Percentiles rank a stretch among this genome's conserved stretches.
phyloP scores from a whole-genome alignment of 2,329 filamentous ascomycete species.

The Botrytis deweyae region DNA sequence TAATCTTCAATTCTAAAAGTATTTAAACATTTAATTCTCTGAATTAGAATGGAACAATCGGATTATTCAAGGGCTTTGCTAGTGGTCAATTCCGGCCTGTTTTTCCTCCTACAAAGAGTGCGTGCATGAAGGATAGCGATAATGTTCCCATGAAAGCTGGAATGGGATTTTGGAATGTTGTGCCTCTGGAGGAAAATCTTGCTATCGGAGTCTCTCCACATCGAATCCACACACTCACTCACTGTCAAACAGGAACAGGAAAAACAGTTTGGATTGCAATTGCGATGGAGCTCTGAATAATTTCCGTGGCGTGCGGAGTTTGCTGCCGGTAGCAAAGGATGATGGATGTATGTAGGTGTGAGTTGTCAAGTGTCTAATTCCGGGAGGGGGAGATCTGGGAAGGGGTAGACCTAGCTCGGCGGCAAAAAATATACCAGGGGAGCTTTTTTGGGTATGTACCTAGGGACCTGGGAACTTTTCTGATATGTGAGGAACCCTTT shows the following conservation, averaged over 20 bases:
- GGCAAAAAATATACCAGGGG: not conserved
- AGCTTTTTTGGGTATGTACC: not conserved
- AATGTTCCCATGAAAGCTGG: not conserved
- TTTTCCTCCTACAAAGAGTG: not conserved
- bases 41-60: too few relatives aligned
- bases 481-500: not conserved
- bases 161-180: not conserved
- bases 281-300: not conserved
- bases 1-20: too few relatives aligned
- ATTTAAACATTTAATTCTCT: too few relatives aligned
- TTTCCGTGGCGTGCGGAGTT: not conserved
- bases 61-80: too few relatives aligned
- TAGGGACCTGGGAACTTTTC: not conserved
- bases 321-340: not conserved
- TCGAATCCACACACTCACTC: not conserved
- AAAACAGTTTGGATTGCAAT: not conserved
- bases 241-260: not conserved
- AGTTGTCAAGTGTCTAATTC: constrained; percentile 12
- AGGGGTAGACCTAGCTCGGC: constrained; percentile 12
- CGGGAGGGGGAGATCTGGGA: not conserved
- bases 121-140: not conserved
- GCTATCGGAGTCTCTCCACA: not conserved
- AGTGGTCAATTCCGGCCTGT: too few relatives aligned
- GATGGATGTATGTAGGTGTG: constrained; percentile 11
- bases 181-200: not conserved